Percentiles rank a stretch among this genome's conserved stretches.
Conservation (phyloP, 2,329 filamentous ascomycete genomes). For the Blastomyces gilchristii region DNA sequence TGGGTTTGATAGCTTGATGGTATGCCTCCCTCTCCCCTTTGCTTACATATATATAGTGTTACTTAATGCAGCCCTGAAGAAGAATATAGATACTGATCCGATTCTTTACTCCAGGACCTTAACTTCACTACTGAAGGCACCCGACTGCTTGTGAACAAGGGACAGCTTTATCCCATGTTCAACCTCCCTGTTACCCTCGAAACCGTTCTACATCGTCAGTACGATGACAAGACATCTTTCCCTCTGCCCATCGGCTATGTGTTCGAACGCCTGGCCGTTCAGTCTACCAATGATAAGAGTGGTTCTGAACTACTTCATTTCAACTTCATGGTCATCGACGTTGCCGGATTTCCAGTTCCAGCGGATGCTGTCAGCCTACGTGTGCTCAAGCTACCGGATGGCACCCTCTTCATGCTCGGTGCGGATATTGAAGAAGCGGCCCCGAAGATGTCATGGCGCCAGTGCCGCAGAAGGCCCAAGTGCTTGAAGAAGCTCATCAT, state of each 20-base stretch:
- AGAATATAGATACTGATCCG: slow-evolving; percentile 4
- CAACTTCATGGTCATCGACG: slow-evolving; percentile 38
- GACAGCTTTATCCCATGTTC: slow-evolving; percentile 32
- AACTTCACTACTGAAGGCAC: slow-evolving; percentile 30
- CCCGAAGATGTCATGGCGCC: slow-evolving; percentile 30
- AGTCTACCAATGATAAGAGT: slow-evolving; percentile 21
- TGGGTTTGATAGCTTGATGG: slow-evolving; percentile 28
- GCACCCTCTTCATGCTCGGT: slow-evolving; percentile 30
- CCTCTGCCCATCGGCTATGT: slow-evolving; percentile 35
- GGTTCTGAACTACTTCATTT: slow-evolving; percentile 29
- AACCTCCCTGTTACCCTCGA: slow-evolving; percentile 22
- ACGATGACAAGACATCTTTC: slow-evolving; percentile 29
- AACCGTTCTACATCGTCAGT: slow-evolving; percentile 26
- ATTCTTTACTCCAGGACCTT: slow-evolving; percentile 21
- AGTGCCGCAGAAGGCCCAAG: slow-evolving; percentile 33
- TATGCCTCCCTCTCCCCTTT: slow-evolving; percentile 19
- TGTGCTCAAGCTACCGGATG: slow-evolving; percentile 28
- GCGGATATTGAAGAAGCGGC: slow-evolving; percentile 30
- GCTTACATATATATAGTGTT: neutral
- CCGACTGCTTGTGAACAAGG: slow-evolving; percentile 29
- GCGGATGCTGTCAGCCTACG: slow-evolving; percentile 35
- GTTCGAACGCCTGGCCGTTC: slow-evolving; percentile 30
- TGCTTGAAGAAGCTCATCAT: slow-evolving; percentile 32
- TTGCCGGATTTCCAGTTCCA: slow-evolving; percentile 34
- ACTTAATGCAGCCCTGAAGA: neutral